Evolutionary conservation across 1,284 basidiomycete genomes (phyloP).

Genomic region (Melampsora americana): DNA sequence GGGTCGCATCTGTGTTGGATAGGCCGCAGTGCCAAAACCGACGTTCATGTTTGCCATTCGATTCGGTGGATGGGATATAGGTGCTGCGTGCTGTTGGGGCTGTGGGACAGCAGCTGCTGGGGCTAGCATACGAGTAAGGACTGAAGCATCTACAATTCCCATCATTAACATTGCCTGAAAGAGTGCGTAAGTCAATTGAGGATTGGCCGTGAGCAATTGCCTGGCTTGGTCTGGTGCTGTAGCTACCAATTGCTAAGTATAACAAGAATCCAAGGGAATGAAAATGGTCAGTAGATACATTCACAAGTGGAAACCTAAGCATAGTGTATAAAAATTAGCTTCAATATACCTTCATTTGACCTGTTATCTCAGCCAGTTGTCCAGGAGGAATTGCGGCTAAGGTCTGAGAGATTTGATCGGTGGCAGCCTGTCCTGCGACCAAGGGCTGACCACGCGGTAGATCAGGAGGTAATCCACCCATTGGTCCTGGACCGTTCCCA

Average conservation of each 20-base stretch:
- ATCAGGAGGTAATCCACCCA: slow-evolving; percentile 59
- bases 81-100: slow-evolving; percentile 13
- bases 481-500: slow-evolving; percentile 14
- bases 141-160: slow-evolving; percentile 85
- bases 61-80: background rate
- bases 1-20: slow-evolving; percentile 24
- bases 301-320: background rate
- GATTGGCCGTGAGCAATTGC: slow-evolving; percentile 72
- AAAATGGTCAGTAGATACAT: background rate
- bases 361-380: slow-evolving; percentile 89
- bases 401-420: slow-evolving; percentile 82
- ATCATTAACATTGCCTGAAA: slow-evolving; percentile 93
- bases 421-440: slow-evolving; percentile 68
- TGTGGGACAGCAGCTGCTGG: slow-evolving; percentile 24
- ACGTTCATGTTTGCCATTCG: slow-evolving; percentile 18
- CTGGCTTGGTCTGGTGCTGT: slow-evolving; percentile 87
- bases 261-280: background rate
- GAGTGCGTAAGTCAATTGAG: slow-evolving; percentile 90
- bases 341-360: slow-evolving; percentile 84
- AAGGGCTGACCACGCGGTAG: slow-evolving; percentile 76
- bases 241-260: slow-evolving; percentile 64
- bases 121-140: slow-evolving; percentile 64
- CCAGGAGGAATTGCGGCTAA: slow-evolving; percentile 77
- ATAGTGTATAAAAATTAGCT: slow-evolving; percentile 3
- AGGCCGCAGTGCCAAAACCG: slow-evolving; percentile 16